phyloP scores from a whole-genome alignment of 2,329 filamentous ascomycete species.

The Chalaropsis ovoidea region DNA sequence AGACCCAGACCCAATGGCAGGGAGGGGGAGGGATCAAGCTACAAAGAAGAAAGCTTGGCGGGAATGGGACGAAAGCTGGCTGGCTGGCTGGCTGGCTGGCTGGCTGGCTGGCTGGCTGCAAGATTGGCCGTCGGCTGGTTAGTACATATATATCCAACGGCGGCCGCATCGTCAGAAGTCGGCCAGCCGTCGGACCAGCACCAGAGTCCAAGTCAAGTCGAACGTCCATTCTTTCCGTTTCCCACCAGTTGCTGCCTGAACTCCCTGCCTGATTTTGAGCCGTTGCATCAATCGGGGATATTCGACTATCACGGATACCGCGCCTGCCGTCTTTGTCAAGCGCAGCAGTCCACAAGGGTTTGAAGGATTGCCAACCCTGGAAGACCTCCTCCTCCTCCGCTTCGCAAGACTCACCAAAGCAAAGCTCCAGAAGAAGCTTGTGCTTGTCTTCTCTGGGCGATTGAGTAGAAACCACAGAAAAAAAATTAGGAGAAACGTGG shows the following conservation, averaged over 20 bases:
- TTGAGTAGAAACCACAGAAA: background rate
- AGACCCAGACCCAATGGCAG: too few species aligned
- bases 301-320: background rate
- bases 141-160: background rate
- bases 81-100: too few species aligned
- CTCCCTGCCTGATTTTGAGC: too few species aligned
- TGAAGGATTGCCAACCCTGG: constrained; percentile 11
- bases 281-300: background rate
- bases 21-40: background rate
- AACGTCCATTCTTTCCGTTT: too few species aligned
- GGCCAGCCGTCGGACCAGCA: too few species aligned
- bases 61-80: background rate
- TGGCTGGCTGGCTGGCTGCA: too few species aligned
- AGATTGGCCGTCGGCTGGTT: too few species aligned
- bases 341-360: constrained; percentile 1
- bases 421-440: background rate
- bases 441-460: background rate
- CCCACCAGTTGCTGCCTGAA: background rate
- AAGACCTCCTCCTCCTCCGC: background rate
- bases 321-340: background rate
- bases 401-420: background rate
- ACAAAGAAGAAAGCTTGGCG: background rate
- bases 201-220: too few species aligned
- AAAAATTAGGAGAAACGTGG: background rate
- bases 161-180: background rate